phyloP scores from a whole-genome alignment of 352 stramenopile genomes.

The Thraustochytrium sp. region DNA sequence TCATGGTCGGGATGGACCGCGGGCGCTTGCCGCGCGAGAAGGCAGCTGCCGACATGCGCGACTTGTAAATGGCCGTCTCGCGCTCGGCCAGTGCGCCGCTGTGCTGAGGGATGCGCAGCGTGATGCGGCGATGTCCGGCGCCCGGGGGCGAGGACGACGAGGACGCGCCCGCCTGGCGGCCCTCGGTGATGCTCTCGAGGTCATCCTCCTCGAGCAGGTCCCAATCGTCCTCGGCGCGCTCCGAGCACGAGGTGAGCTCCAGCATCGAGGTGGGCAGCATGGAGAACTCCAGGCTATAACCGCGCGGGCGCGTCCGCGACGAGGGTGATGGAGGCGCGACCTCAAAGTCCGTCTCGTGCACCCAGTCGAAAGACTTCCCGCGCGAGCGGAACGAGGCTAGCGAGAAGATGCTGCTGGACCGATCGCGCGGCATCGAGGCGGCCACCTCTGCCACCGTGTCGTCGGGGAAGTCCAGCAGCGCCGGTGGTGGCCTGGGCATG shows the following conservation, averaged over 20 bases:
- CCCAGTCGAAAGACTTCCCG: constrained; percentile 24
- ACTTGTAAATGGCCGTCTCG: constrained; percentile 13
- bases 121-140: too few relatives aligned
- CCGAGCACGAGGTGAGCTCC: not conserved
- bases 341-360: constrained; percentile 10
- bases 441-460: not conserved
- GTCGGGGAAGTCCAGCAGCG: not conserved
- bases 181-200: not conserved
- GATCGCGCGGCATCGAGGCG: not conserved
- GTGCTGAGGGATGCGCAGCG: not conserved
- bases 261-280: constrained; percentile 36
- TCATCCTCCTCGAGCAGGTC: constrained; percentile 19
- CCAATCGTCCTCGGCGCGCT: not conserved
- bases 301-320: not conserved
- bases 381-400: not conserved
- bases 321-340: not conserved
- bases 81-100: not conserved
- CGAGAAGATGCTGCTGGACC: not conserved
- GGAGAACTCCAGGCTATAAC: constrained; percentile 25
- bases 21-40: not conserved
- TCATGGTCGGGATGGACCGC: constrained; percentile 8
- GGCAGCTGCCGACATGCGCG: not conserved
- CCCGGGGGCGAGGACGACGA: not conserved
- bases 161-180: not conserved
- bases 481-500: not conserved